A percentile compares a stretch with the other conserved stretches of the same genome.
Evolutionary conservation across 257 asterid genomes (phyloP).

Genomic region (Rehmannia glutinosa): DNA sequence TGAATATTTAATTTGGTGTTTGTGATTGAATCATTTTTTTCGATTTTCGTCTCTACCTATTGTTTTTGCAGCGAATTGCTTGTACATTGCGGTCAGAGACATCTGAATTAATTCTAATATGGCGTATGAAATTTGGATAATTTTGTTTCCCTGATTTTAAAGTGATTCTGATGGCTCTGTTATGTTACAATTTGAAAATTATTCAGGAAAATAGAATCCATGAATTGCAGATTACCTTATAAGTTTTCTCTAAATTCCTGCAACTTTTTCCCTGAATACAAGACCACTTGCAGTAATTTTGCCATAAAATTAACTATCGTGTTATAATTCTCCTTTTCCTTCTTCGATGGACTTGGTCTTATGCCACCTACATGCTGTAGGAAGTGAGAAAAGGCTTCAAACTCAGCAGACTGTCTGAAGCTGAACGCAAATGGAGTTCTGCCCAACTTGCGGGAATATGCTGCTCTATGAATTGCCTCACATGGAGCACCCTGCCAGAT

Average conservation of each 20-base stretch:
- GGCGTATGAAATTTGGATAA: not conserved
- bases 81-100: not conserved
- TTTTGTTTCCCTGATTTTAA: not conserved
- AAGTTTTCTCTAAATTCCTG: not conserved
- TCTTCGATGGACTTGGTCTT: not conserved
- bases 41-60: no score
- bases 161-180: not conserved
- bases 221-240: not conserved
- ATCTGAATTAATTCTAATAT: not conserved
- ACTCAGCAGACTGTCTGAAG: no score
- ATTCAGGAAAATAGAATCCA: no score
- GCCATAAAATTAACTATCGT: no score
- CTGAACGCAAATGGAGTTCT: slow-evolving; percentile 77
- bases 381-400: no score
- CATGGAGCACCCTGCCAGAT: slow-evolving; percentile 47
- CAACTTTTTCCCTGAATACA: not conserved
- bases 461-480: slow-evolving; percentile 58
- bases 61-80: not conserved
- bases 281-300: no score
- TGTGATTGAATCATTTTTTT: no score
- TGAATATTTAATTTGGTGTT: no score
- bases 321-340: not conserved
- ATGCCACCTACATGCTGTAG: no score
- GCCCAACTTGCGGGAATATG: slow-evolving; percentile 66
- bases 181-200: not conserved